These are phyloP conservation scores for Sonneratia caseolaris DNA, from an alignment of 345 rosid species.

Conservation along the genomic window DNA sequence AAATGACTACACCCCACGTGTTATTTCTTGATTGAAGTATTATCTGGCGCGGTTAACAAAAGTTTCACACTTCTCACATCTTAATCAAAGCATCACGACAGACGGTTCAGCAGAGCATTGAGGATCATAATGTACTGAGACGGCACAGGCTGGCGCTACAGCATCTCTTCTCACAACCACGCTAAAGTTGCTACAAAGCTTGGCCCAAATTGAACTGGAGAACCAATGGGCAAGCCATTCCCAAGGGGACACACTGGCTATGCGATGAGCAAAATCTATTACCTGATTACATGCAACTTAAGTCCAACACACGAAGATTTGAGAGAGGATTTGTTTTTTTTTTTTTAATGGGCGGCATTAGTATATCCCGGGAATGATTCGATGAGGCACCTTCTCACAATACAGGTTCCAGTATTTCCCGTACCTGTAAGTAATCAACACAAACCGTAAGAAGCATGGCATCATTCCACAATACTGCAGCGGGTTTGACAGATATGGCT, in stretches of 20 bases:
- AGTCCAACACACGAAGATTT: neutral
- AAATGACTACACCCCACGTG: too few relatives aligned
- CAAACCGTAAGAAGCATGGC: neutral
- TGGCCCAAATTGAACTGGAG: neutral
- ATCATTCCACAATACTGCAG: neutral
- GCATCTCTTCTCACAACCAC: neutral
- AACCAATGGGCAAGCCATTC: neutral
- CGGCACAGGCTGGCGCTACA: neutral
- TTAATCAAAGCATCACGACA: too few relatives aligned
- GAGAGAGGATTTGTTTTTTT: neutral
- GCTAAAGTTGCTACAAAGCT: neutral
- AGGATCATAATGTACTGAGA: neutral
- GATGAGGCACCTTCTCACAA: slow-evolving; percentile 67
- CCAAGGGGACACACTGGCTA: neutral
- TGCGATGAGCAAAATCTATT: neutral
- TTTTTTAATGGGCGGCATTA: slow-evolving; percentile 15
- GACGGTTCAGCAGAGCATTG: neutral
- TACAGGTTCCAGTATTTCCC: slow-evolving; percentile 74
- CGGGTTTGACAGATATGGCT: neutral
- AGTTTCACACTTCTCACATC: too few relatives aligned
- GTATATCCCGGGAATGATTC: slow-evolving; percentile 72
- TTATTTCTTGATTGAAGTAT: too few relatives aligned
- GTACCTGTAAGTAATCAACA: slow-evolving; percentile 43
- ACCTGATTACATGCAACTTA: neutral
- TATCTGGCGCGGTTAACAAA: too few relatives aligned